phyloP scores from a whole-genome alignment of 441 rosid genomes.

The Brassica balearica region DNA sequence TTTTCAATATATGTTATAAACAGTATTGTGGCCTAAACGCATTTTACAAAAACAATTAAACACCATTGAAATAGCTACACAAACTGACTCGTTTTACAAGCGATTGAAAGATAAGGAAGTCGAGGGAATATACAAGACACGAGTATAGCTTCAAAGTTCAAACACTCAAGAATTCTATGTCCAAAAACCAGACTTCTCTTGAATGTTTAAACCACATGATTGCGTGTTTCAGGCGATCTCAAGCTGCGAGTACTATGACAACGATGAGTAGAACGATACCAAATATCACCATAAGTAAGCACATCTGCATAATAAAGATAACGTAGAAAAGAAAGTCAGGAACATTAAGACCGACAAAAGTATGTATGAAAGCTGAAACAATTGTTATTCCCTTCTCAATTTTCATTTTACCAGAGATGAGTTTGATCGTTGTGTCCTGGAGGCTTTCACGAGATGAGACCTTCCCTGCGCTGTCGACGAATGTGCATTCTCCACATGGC shows the following conservation, averaged over 20 bases:
- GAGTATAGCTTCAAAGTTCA: conserved; percentile 9
- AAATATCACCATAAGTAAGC: conserved; percentile 93
- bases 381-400: not conserved
- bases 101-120: not conserved
- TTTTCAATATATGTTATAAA: not conserved
- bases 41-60: not conserved
- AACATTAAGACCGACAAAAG: not conserved
- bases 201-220: conserved; percentile 16
- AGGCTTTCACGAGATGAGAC: conserved; percentile 36
- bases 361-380: not conserved
- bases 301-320: conserved; percentile 55
- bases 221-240: conserved; percentile 34
- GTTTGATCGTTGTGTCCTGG: conserved; percentile 39
- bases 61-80: not conserved
- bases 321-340: not conserved
- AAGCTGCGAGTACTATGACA: conserved; percentile 75
- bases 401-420: conserved; percentile 37
- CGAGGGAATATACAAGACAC: conserved; percentile 30
- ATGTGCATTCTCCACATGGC: conserved; percentile 34
- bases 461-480: conserved; percentile 37
- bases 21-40: not conserved
- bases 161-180: conserved; percentile 18
- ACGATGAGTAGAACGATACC: conserved; percentile 88
- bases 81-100: conserved; percentile 20
- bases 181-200: conserved; percentile 25